Evolutionary conservation across 306 rosid genomes (phyloP).

Genomic region (Begonia peltatifolia): DNA sequence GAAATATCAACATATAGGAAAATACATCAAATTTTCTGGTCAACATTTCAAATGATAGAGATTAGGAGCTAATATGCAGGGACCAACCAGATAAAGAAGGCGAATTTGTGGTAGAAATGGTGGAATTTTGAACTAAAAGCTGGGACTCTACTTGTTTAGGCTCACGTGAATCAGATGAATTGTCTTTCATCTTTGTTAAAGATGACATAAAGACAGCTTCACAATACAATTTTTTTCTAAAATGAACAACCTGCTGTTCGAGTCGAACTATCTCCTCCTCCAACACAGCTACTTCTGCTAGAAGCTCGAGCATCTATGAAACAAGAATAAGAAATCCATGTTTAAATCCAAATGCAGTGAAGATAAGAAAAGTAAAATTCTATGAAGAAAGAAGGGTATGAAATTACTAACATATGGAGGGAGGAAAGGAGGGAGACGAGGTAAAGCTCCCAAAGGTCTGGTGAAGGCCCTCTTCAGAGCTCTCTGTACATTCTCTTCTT

Average conservation of each 20-base stretch:
- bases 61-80: too few species aligned
- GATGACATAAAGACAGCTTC: conserved; percentile 68
- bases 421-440: conserved; percentile 92
- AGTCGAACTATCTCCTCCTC: conserved; percentile 94
- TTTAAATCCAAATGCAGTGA: conserved; percentile 7
- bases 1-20: conserved; percentile 4
- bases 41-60: too few species aligned
- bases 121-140: conserved; percentile 20
- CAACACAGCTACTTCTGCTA: conserved; percentile 90
- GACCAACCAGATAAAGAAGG: too few species aligned
- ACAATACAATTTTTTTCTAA: conserved; percentile 62
- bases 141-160: conserved; percentile 17
- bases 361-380: neutral
- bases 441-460: conserved; percentile 87
- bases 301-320: conserved; percentile 59
- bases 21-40: too few species aligned
- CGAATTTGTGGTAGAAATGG: conserved; percentile 11
- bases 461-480: conserved; percentile 83
- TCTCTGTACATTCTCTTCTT: conserved; percentile 71
- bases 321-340: neutral
- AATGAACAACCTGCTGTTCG: conserved; percentile 68
- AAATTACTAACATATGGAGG: conserved; percentile 57
- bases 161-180: conserved; percentile 18
- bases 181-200: conserved; percentile 42
- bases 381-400: neutral